phyloP scores from a whole-genome alignment of 164 flowering plant species.

The Nelumbo lutea region DNA sequence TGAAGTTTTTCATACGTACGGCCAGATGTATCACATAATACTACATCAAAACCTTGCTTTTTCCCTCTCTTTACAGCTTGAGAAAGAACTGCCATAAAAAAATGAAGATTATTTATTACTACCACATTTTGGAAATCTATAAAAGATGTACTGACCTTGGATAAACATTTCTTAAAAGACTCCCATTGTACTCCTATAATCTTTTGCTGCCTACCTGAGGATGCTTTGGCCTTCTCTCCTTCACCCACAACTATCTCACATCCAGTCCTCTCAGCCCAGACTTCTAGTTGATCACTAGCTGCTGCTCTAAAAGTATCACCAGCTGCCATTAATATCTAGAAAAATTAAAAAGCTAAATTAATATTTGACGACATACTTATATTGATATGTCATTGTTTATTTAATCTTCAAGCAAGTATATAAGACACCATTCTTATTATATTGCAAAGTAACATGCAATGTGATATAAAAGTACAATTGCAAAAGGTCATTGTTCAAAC shows the following conservation, averaged over 20 bases:
- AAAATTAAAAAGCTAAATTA: constrained; percentile 16
- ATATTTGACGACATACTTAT: not conserved
- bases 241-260: constrained; percentile 89
- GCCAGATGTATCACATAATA: constrained; percentile 95
- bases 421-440: no score
- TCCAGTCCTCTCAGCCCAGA: constrained; percentile 92
- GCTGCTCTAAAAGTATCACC: constrained; percentile 99
- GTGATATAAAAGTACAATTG: not conserved
- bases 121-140: not conserved
- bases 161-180: not conserved
- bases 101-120: constrained; percentile 33
- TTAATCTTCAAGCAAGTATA: not conserved
- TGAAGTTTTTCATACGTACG: constrained; percentile 47
- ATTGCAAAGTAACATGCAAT: no score
- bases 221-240: constrained; percentile 75
- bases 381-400: not conserved
- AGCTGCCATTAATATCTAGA: constrained; percentile 91
- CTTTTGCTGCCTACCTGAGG: constrained; percentile 55
- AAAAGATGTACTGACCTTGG: not conserved
- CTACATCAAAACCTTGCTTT: constrained; percentile 73
- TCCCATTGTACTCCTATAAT: not conserved
- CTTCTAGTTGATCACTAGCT: constrained; percentile 92
- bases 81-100: constrained; percentile 78
- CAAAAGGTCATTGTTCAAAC: not conserved
- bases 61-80: constrained; percentile 95